Evolutionary conservation across 1,284 basidiomycete species (phyloP).

Genomic region (Puccinia coronata): DNA sequence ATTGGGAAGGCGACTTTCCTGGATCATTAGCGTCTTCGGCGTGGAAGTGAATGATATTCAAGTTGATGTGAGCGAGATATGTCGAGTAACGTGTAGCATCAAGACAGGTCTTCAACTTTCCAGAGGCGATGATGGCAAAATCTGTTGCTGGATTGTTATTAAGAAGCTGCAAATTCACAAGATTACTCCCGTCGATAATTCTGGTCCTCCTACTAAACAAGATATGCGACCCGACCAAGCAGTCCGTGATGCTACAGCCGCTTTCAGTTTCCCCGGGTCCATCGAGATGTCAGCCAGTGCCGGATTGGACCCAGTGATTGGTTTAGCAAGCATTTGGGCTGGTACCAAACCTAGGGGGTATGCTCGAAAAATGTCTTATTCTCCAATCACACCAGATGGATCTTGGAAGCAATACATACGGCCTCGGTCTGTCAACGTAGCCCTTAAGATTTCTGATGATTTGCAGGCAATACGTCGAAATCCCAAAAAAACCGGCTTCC

Average conservation of each 20-base stretch:
- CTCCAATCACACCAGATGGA: not conserved
- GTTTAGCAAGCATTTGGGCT: conserved; percentile 39
- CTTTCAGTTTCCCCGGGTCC: conserved; percentile 38
- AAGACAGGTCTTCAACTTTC: conserved; percentile 46
- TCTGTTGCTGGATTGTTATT: conserved; percentile 40
- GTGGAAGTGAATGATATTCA: conserved; percentile 40
- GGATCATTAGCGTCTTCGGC: conserved; percentile 46
- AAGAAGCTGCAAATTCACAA: conserved; percentile 37
- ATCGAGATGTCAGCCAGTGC: conserved; percentile 45
- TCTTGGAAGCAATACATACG: conserved; percentile 35
- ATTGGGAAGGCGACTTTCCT: conserved; percentile 39
- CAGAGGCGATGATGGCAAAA: conserved; percentile 37
- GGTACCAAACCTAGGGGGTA: conserved; percentile 13
- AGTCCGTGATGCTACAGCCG: not conserved
- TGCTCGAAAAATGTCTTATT: not conserved
- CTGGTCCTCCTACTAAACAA: not conserved
- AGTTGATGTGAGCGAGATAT: conserved; percentile 34
- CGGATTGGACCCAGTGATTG: conserved; percentile 41
- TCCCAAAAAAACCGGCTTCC: not conserved
- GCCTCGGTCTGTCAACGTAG: conserved; percentile 40
- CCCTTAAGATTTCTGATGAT: conserved; percentile 29
- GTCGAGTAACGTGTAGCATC: conserved; percentile 26
- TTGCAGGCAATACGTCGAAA: not conserved
- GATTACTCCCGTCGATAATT: not conserved
- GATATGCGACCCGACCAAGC: not conserved